Evolutionary conservation across 192 early-diverging fungal species (phyloP), one percentile per base, ranked within the genome.

Genomic region (Entomortierella beljakovae): DNA sequence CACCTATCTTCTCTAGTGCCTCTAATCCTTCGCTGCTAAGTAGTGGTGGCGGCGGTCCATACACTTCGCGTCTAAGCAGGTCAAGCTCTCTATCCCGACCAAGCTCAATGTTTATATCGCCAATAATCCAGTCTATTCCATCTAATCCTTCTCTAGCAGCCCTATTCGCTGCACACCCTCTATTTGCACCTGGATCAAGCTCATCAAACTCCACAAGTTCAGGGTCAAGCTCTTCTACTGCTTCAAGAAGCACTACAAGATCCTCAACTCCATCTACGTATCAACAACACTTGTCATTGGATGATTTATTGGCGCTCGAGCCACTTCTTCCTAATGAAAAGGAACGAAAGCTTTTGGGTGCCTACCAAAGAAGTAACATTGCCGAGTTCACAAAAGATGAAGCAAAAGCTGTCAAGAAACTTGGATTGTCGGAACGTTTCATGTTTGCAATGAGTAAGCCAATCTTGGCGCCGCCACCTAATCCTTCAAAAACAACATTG

Each of bases 391-490:
- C 51, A 38, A 25, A 62, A 1, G 59, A 65, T 20, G 75, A 70
- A 48, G 31, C 62, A 4, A 68, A 64, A 16, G 67, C 75, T 4
- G 22, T 70, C 6, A 61, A 79, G 33, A 79, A 79, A 51, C 51
- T 79, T 2, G 68, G 68, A 9, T 23, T 70, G 16, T 69, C 75
- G 13, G 75, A 79, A 16, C 46, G 75, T 2, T 79, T 79, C 51
- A 70, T 79, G 75, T 70, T 64, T 32, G 48, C 46, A 13, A 70
- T 79, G 61, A 60, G 61, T 34, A 70, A 61, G 37, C 75, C 75
- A 1, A 55, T 79, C 23, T 60, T 79, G 28, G 20, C 62, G 34
- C 52, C 61, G 16, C 7, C 59, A 2, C 57, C 37, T 8, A 50
- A 43, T 13, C n/a, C 40, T 8, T 26, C 25, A 20, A 10, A 11